Conservation (phyloP, 1,284 basidiomycete species). For the Limonomyces culmigenus region DNA sequence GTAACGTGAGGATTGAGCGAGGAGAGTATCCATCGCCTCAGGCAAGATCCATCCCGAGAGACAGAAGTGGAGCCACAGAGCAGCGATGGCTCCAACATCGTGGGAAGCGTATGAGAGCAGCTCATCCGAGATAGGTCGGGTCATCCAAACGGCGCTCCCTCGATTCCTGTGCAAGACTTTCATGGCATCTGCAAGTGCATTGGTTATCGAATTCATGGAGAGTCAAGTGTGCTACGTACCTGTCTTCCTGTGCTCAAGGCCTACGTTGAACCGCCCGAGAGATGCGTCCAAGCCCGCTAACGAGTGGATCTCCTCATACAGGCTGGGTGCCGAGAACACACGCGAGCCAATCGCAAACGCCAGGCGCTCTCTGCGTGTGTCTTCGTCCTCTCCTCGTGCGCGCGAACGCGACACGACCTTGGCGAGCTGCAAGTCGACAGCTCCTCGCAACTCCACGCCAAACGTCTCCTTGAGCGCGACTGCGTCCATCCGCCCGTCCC, state of each 20-base stretch:
- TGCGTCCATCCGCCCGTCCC: slow-evolving; percentile 27
- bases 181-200: slow-evolving; percentile 14
- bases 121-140: slow-evolving; percentile 16
- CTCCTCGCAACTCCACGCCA: slow-evolving; percentile 14
- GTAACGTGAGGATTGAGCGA: slow-evolving; percentile 9
- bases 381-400: slow-evolving; percentile 16
- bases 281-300: slow-evolving; percentile 13
- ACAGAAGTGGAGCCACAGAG: slow-evolving; percentile 18
- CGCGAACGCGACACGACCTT: slow-evolving; percentile 17
- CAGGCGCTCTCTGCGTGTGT: slow-evolving; percentile 13
- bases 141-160: slow-evolving; percentile 17
- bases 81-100: slow-evolving; percentile 22
- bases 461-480: slow-evolving; percentile 18
- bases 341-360: slow-evolving; percentile 11
- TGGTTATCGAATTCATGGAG: background rate
- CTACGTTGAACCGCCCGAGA: slow-evolving; percentile 9
- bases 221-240: slow-evolving; percentile 10
- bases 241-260: slow-evolving; percentile 11
- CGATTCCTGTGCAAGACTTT: slow-evolving; percentile 19
- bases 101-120: slow-evolving; percentile 23
- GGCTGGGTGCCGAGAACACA: slow-evolving; percentile 9
- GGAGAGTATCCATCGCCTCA: slow-evolving; percentile 7
- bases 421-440: slow-evolving; percentile 25
- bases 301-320: slow-evolving; percentile 15
- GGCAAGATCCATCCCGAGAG: slow-evolving; percentile 15